Percentiles rank a stretch among this genome's conserved stretches.
Conservation (phyloP, 225 moss, liverwort and hornwort genomes). For the Polytrichum commune region DNA sequence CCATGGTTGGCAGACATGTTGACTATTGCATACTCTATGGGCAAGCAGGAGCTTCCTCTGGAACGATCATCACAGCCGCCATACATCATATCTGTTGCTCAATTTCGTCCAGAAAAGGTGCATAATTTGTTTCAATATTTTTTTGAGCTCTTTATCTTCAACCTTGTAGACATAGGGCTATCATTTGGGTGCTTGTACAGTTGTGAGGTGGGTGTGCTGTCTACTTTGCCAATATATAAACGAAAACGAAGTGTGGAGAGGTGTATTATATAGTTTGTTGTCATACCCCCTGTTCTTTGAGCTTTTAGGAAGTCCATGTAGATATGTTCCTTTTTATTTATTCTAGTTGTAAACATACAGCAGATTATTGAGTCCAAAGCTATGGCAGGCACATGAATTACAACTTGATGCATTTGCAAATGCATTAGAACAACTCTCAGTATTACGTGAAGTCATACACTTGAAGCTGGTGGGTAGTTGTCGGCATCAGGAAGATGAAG, state of each 20-base stretch:
- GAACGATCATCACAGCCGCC: slow-evolving; percentile 52
- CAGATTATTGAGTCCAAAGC: no score
- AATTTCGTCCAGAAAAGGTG: slow-evolving; percentile 96
- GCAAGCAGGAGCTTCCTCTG: slow-evolving; percentile 84
- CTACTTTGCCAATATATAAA: no score
- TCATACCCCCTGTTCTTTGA: no score
- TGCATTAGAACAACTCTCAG: slow-evolving; percentile 45
- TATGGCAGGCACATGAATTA: slow-evolving; percentile 77
- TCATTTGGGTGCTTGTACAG: no score
- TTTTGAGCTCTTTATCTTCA: neutral
- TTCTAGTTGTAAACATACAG: neutral
- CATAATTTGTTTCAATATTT: slow-evolving; percentile 11
- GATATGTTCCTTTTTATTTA: neutral
- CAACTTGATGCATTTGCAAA: slow-evolving; percentile 80
- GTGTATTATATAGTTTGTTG: no score
- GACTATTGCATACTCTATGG: slow-evolving; percentile 78
- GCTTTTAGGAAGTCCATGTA: no score
- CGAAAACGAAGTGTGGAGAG: no score
- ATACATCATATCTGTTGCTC: slow-evolving; percentile 91
- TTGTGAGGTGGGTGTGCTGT: no score
- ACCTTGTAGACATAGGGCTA: neutral
- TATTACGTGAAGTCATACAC: slow-evolving; percentile 33
- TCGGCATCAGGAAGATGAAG: slow-evolving; percentile 65
- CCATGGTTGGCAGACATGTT: slow-evolving; percentile 65
- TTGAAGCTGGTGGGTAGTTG: slow-evolving; percentile 97